Base-by-base conservation (phyloP, 2,329 filamentous ascomycete genomes). In the Fusarium sp. region DNA sequence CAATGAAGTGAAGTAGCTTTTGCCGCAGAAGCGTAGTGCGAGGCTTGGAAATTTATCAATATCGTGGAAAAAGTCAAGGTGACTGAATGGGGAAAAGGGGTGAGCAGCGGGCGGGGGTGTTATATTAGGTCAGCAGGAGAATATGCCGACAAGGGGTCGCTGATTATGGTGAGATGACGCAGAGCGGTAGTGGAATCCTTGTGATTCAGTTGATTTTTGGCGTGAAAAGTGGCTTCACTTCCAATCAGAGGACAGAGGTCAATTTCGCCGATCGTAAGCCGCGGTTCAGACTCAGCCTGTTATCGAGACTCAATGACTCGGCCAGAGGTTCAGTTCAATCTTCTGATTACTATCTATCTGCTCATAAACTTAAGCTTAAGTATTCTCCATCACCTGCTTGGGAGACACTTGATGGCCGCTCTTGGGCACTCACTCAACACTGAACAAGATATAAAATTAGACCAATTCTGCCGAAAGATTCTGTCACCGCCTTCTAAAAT, bases 11-110 rank as follows among this genome's bases (percentile, higher is more conserved):
- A 32, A 38, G n/a, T 59, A 33, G 55, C 9, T 30, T 18, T 46
- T 46, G 35, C 46, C 46, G 41, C 30, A 32, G 49, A 49, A 46
- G 27, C 33, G 40, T 35, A 56, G 55, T 54, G 37, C 62, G 40
- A 54, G 38, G 37, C 27, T n/a, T 37, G 38, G 60, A 46, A 53
- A 32, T 54, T 67, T 56, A 48, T 52, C 56, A 35, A 45, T 64
- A 56, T 61, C 56, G 46, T 40, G 26, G 38, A 11, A 56, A 30
- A 35, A 52, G 35, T 38, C n/a, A 27, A 27, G 41, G 60, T 53
- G 56, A 70, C 69, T 72, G 56, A 70, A 70, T 41, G 50, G 23
- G 64, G 61, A 70, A 72, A 72, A 72, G 60, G 66, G 69, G 38
- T 37, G 33, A 53, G 18, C 17, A 27, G 38, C 8, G 42, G 5